Conservation (phyloP, 768 basidiomycete species). For the Chiua virens region DNA sequence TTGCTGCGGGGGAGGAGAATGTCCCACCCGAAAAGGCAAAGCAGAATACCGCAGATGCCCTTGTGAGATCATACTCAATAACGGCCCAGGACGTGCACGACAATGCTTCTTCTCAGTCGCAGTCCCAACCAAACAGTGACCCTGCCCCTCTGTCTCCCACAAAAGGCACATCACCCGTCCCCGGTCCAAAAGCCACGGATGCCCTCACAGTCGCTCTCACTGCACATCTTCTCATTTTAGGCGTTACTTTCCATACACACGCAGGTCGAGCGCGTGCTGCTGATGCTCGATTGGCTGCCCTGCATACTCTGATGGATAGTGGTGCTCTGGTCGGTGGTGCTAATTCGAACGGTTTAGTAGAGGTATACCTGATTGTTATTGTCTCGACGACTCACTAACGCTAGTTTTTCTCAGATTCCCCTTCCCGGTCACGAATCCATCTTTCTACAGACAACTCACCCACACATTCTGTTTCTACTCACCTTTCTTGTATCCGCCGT, state of each 20-base stretch:
- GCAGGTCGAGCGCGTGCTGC: slow-evolving; percentile 48
- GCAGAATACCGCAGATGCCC: slow-evolving; percentile 4
- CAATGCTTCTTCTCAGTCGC: slow-evolving; percentile 21
- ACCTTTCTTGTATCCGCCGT: slow-evolving; percentile 66
- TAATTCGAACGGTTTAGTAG: slow-evolving; percentile 39
- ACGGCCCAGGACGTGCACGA: slow-evolving; percentile 27
- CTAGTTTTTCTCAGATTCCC: slow-evolving; percentile 21
- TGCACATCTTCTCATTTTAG: slow-evolving; percentile 62
- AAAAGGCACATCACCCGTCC: not conserved
- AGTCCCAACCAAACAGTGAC: slow-evolving; percentile 14
- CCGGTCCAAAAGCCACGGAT: slow-evolving; percentile 26
- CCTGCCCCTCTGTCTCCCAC: not conserved
- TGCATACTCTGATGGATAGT: slow-evolving; percentile 70
- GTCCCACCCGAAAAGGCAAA: slow-evolving; percentile 8
- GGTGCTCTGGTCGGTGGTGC: slow-evolving; percentile 42
- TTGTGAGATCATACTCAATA: slow-evolving; percentile 33
- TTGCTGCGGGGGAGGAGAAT: slow-evolving; percentile 15
- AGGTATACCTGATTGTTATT: slow-evolving; percentile 33
- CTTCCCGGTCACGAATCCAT: slow-evolving; percentile 44
- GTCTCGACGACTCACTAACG: not conserved
- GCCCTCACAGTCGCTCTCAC: slow-evolving; percentile 41
- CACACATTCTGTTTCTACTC: slow-evolving; percentile 60
- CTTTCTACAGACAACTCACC: slow-evolving; percentile 62
- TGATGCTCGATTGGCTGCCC: slow-evolving; percentile 49
- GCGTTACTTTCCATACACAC: slow-evolving; percentile 63